Evolutionary conservation across 345 rosid species (phyloP).

Genomic region (Gossypium stocksii): DNA sequence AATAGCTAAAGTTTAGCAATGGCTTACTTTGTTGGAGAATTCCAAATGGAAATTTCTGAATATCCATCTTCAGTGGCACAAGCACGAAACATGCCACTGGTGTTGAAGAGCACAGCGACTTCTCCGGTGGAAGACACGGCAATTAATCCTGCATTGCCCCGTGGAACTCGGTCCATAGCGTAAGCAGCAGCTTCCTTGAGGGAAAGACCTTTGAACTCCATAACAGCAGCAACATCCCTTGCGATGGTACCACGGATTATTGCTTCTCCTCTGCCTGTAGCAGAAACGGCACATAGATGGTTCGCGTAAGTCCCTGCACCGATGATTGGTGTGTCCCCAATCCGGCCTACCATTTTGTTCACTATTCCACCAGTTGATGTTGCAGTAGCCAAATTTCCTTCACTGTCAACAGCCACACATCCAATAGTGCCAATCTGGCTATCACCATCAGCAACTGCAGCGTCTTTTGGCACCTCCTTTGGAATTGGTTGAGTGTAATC

Average conservation of each 20-base stretch:
- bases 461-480: constrained; percentile 22
- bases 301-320: constrained; percentile 96
- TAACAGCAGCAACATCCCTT: constrained; percentile 89
- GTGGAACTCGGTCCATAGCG: constrained; percentile 50
- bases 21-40: constrained; percentile 17
- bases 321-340: constrained; percentile 86
- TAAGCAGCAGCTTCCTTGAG: constrained; percentile 69
- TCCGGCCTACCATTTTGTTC: constrained; percentile 94
- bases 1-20: not conserved
- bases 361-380: constrained; percentile 92
- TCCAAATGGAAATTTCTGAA: constrained; percentile 69
- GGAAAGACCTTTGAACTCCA: constrained; percentile 87
- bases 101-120: constrained; percentile 74
- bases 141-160: constrained; percentile 66
- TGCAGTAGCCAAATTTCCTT: constrained; percentile 83
- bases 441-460: constrained; percentile 29
- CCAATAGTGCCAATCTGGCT: constrained; percentile 87
- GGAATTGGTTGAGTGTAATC: constrained; percentile 61
- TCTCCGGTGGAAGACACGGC: constrained; percentile 89
- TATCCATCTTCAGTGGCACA: constrained; percentile 86
- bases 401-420: constrained; percentile 81
- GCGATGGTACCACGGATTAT: constrained; percentile 80
- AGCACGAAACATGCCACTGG: constrained; percentile 89
- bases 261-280: constrained; percentile 88
- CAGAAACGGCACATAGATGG: constrained; percentile 78